phyloP scores from a whole-genome alignment of 1,139 yeast genomes.

The Debaryomyces subglobosus region DNA sequence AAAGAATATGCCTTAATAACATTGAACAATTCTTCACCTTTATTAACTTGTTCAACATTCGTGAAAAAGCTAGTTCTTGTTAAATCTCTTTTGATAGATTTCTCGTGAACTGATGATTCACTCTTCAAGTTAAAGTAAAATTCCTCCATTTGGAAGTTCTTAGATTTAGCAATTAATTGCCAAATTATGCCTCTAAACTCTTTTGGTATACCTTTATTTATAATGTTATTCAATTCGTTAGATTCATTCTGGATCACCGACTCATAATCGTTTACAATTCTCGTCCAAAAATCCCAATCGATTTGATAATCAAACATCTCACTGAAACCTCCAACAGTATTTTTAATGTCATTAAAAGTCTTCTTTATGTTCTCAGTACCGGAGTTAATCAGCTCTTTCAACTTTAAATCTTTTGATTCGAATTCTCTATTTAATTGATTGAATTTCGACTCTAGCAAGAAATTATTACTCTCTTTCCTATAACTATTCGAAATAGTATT shows the following conservation, averaged over 20 bases:
- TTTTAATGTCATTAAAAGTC: constrained; percentile 59
- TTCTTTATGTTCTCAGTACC: constrained; percentile 66
- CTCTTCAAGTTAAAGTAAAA: constrained; percentile 56
- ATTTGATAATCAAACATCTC: constrained; percentile 40
- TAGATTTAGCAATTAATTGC: constrained; percentile 88
- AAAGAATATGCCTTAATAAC: constrained; percentile 84
- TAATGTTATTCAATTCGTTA: constrained; percentile 57
- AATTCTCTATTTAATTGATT: constrained; percentile 33
- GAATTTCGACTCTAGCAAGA: constrained; percentile 40
- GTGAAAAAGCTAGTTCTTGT: constrained; percentile 83
- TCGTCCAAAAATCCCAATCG: constrained; percentile 92
- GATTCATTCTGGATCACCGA: constrained; percentile 66
- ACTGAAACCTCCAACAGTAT: constrained; percentile 48
- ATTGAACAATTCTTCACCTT: constrained; percentile 62
- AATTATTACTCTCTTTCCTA: constrained; percentile 30
- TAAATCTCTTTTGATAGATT: constrained; percentile 78
- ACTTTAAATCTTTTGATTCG: constrained; percentile 31
- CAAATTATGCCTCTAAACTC: constrained; percentile 88
- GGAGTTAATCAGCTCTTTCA: constrained; percentile 53
- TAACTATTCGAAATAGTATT: constrained; percentile 25
- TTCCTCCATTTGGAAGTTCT: constrained; percentile 72
- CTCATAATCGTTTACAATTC: constrained; percentile 73
- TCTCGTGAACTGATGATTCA: constrained; percentile 67
- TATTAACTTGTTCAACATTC: constrained; percentile 54
- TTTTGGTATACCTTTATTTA: constrained; percentile 78